These are phyloP conservation scores for Podospora didyma DNA, from an alignment of 495 filamentous ascomycete species.

Conservation along the genomic window DNA sequence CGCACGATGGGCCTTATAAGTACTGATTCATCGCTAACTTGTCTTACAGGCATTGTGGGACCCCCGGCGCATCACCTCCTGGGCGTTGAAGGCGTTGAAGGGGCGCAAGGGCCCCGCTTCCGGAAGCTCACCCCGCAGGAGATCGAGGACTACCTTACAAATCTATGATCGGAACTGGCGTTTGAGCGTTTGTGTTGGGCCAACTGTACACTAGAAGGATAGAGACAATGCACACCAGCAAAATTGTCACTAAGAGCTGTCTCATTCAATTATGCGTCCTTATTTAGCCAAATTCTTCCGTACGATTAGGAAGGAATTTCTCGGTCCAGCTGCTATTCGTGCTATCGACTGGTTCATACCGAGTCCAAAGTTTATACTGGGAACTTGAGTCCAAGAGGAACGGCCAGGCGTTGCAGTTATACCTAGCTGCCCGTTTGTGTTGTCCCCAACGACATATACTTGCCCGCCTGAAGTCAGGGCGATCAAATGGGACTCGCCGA, in stretches of 20 bases:
- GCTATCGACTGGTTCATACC: conserved; percentile 12
- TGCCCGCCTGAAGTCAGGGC: conserved; percentile 47
- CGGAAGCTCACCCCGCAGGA: conserved; percentile 94
- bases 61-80: conserved; percentile 89
- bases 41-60: conserved; percentile 78
- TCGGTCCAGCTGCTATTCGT: conserved; percentile 43
- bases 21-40: conserved; percentile 31
- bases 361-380: conserved; percentile 22
- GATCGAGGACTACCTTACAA: conserved; percentile 98
- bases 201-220: conserved; percentile 41
- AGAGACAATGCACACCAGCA: conserved; percentile 15
- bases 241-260: not conserved
- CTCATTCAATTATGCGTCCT: not conserved
- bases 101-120: conserved; percentile 86
- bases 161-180: conserved; percentile 58
- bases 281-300: conserved; percentile 6
- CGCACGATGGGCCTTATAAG: too few species aligned
- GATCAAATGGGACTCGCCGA: conserved; percentile 56
- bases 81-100: conserved; percentile 88
- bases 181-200: conserved; percentile 13
- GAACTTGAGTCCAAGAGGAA: conserved; percentile 31
- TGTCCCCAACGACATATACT: conserved; percentile 54
- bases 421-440: conserved; percentile 58
- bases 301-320: conserved; percentile 41
- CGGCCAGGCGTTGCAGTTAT: conserved; percentile 20